Evolutionary conservation across 768 basidiomycete species (phyloP).

Genomic region (Lentinula detonsa): DNA sequence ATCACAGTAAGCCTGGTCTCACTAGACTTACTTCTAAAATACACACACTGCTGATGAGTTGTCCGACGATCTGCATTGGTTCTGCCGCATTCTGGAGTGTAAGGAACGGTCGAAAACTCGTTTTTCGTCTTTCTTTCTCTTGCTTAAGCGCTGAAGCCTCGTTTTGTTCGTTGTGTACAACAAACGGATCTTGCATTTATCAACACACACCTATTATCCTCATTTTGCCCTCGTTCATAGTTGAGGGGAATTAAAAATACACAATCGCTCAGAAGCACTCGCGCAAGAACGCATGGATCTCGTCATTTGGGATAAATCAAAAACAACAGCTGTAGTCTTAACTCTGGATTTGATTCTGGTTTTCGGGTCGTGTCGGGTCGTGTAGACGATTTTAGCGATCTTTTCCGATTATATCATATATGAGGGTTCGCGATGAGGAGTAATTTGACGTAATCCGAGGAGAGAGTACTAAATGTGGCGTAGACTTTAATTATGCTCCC

Average conservation of each 20-base stretch:
- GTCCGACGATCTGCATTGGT: not conserved
- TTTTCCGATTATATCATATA: not conserved
- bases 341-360: no score
- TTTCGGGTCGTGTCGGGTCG: no score
- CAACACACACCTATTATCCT: not conserved
- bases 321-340: not conserved
- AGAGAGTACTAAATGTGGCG: conserved; percentile 2
- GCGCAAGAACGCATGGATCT: not conserved
- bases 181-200: no score
- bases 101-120: not conserved
- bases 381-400: not conserved
- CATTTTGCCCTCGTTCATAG: not conserved
- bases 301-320: not conserved
- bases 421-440: not conserved
- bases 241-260: not conserved
- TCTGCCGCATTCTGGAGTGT: not conserved
- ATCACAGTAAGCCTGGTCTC: no score
- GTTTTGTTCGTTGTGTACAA: not conserved
- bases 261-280: not conserved
- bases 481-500: not conserved
- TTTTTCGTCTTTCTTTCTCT: not conserved
- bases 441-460: conserved; percentile 2
- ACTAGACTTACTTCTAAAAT: no score
- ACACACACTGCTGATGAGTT: no score
- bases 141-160: not conserved